Evolutionary conservation across 257 asterid genomes (phyloP).

Genomic region (Cinchona pubescens): DNA sequence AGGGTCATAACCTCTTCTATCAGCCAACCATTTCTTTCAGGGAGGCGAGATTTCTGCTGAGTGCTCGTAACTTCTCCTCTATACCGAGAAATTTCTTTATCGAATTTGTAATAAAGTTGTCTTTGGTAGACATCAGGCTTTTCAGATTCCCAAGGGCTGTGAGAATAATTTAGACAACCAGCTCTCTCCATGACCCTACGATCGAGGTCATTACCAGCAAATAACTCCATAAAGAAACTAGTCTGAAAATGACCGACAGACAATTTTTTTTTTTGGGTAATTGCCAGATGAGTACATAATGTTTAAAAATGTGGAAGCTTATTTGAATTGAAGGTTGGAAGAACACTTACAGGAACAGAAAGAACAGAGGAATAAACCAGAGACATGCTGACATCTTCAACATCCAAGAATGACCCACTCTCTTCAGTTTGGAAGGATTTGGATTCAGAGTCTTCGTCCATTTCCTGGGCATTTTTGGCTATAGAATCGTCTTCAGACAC

Average conservation of each 20-base stretch:
- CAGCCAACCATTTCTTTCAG: constrained; percentile 72
- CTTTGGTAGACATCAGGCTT: constrained; percentile 78
- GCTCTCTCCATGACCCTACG: constrained; percentile 85
- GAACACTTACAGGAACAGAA: constrained; percentile 74
- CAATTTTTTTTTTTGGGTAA: constrained; percentile 2
- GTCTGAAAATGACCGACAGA: constrained; percentile 41
- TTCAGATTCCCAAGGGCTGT: constrained; percentile 91
- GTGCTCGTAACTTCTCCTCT: constrained; percentile 97
- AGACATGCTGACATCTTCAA: constrained; percentile 74
- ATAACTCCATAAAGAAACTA: constrained; percentile 86
- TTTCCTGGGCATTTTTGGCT: constrained; percentile 40
- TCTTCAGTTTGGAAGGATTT: constrained; percentile 65
- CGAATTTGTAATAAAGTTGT: constrained; percentile 83
- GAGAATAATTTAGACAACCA: constrained; percentile 82
- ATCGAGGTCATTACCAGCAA: constrained; percentile 79
- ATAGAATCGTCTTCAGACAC: constrained; percentile 64
- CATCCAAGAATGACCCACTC: constrained; percentile 60
- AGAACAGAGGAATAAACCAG: constrained; percentile 65
- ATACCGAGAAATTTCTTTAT: constrained; percentile 67
- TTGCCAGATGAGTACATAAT: neutral
- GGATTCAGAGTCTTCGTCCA: constrained; percentile 69
- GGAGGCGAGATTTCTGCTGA: constrained; percentile 73
- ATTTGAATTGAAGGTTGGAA: neutral
- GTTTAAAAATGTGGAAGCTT: neutral
- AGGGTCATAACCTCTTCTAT: constrained; percentile 96